These are phyloP conservation scores for Chlorencoelia australis DNA, from an alignment of 2,329 filamentous ascomycete genomes.

Conservation along the genomic window DNA sequence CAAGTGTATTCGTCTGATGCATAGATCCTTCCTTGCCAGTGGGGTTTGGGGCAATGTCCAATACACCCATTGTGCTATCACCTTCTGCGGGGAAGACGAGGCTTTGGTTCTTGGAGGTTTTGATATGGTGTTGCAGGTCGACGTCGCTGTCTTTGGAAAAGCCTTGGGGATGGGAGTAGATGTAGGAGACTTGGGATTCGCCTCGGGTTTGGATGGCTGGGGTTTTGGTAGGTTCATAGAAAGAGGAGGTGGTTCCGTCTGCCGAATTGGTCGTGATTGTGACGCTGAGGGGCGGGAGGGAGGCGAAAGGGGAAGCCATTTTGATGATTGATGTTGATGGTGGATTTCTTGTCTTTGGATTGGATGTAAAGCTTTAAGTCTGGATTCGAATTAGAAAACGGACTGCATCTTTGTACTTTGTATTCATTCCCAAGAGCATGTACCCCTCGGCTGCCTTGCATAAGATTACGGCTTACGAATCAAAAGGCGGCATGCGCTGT, in stretches of 20 bases:
- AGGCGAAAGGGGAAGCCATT: too few relatives aligned
- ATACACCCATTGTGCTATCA: background rate
- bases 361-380: too few relatives aligned
- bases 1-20: conserved; percentile 33
- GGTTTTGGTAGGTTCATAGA: background rate
- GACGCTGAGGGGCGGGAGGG: too few relatives aligned
- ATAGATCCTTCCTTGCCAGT: conserved; percentile 18
- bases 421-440: too few relatives aligned
- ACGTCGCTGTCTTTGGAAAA: conserved; percentile 4
- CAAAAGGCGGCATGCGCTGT: too few relatives aligned
- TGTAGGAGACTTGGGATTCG: conserved; percentile 2
- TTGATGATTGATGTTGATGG: too few relatives aligned
- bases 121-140: background rate
- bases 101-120: background rate
- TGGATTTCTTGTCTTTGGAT: too few relatives aligned
- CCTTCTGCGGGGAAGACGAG: conserved; percentile 6
- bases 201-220: background rate
- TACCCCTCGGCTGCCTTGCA: too few relatives aligned
- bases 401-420: too few relatives aligned
- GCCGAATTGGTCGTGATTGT: conserved; percentile 1
- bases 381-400: too few relatives aligned
- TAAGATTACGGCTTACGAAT: too few relatives aligned
- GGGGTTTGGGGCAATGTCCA: conserved; percentile 10
- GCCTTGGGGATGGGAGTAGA: conserved; percentile 10
- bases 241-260: background rate